These are phyloP conservation scores for Coriolopsis trogii DNA, from an alignment of 1,284 basidiomycete genomes.

Conservation along the genomic window DNA sequence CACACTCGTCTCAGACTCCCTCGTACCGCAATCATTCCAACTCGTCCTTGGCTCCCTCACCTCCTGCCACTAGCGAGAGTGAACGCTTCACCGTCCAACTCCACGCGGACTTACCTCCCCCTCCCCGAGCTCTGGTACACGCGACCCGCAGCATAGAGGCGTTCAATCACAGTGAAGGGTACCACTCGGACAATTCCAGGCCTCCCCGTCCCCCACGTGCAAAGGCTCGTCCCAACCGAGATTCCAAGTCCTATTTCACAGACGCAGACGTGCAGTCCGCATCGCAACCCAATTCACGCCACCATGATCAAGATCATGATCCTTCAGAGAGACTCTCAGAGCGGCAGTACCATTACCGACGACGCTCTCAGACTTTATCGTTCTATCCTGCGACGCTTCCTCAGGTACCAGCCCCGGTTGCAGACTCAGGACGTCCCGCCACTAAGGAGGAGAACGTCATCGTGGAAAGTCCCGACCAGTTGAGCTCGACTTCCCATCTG, in stretches of 20 bases:
- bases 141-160: constrained; percentile 18
- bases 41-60: constrained; percentile 16
- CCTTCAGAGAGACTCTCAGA: constrained; percentile 15
- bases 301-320: constrained; percentile 17
- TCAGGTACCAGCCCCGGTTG: constrained; percentile 3
- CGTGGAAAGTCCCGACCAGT: neutral
- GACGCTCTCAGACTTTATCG: constrained; percentile 32
- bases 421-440: constrained; percentile 2
- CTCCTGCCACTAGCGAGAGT: constrained; percentile 9
- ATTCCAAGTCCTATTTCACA: constrained; percentile 30
- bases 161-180: constrained; percentile 27
- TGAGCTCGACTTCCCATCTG: constrained; percentile 12
- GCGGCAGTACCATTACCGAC: constrained; percentile 31
- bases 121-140: constrained; percentile 15
- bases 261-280: constrained; percentile 27
- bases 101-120: constrained; percentile 9
- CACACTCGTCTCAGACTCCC: constrained; percentile 34
- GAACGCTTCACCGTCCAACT: constrained; percentile 4
- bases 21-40: constrained; percentile 23
- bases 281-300: constrained; percentile 12
- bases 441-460: constrained; percentile 11
- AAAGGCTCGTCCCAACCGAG: constrained; percentile 23
- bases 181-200: constrained; percentile 28
- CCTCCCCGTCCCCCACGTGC: constrained; percentile 31
- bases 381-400: constrained; percentile 14